Percentiles rank a stretch among this genome's conserved stretches.
Conservation (phyloP, 345 rosid species). For the Boechera retrofracta region DNA sequence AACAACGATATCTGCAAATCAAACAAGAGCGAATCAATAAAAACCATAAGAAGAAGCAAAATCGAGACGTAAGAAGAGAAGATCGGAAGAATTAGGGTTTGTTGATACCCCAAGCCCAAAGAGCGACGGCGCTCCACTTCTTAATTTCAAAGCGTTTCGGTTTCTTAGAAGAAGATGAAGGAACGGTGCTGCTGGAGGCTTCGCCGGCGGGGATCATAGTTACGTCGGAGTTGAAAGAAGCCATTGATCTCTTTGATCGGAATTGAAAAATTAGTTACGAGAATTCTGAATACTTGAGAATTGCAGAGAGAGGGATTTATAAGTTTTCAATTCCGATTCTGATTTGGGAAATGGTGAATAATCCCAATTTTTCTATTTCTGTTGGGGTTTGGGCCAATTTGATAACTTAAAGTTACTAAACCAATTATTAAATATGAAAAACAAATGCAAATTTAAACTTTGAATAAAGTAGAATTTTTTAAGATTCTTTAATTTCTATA, state of each 20-base stretch:
- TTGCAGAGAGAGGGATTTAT: not conserved
- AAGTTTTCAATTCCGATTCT: not conserved
- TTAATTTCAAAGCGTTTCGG: conserved; percentile 78
- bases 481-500: too few species aligned
- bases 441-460: too few species aligned
- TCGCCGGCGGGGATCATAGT: conserved; percentile 71
- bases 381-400: too few species aligned
- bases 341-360: too few species aligned
- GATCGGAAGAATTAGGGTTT: conserved; percentile 27
- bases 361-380: too few species aligned
- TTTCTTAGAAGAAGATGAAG: conserved; percentile 65
- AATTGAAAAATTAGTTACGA: not conserved
- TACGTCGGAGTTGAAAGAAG: conserved; percentile 63
- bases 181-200: conserved; percentile 51
- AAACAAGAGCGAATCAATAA: conserved; percentile 15
- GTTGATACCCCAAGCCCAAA: conserved; percentile 84
- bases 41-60: not conserved
- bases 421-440: too few species aligned
- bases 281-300: not conserved
- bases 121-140: conserved; percentile 88
- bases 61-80: not conserved
- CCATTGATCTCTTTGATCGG: too few species aligned
- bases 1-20: conserved; percentile 75
- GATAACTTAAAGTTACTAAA: too few species aligned
- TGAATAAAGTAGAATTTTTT: too few species aligned